phyloP scores from a whole-genome alignment of 2,329 filamentous ascomycete genomes.

The Cladorrhinum sp. region DNA sequence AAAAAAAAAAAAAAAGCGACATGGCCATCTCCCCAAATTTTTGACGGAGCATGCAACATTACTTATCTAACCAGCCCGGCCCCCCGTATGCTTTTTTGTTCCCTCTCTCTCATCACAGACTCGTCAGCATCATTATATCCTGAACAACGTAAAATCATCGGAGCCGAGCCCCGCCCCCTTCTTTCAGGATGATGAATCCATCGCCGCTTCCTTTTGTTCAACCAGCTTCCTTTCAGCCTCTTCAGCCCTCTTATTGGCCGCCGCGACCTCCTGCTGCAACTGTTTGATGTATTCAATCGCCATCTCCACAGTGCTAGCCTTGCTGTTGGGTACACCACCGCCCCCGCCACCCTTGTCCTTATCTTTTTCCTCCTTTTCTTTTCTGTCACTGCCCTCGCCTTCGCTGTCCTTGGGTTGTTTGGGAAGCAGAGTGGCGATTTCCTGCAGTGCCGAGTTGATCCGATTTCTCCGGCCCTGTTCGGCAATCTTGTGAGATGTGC shows the following conservation, averaged over 20 bases:
- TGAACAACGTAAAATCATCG: background rate
- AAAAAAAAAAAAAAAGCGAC: too few species aligned
- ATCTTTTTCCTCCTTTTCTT: constrained; percentile 39
- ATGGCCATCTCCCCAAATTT: too few species aligned
- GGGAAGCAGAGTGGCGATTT: constrained; percentile 86
- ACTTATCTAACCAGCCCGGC: background rate
- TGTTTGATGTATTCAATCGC: constrained; percentile 94
- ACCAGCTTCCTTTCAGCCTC: constrained; percentile 61
- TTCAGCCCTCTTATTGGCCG: constrained; percentile 61
- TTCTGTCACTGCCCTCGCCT: constrained; percentile 37
- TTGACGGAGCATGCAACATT: background rate
- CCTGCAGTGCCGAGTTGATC: constrained; percentile 88
- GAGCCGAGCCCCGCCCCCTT: background rate
- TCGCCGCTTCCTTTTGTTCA: constrained; percentile 11
- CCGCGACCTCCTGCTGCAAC: constrained; percentile 69
- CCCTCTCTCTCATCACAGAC: background rate
- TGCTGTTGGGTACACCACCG: constrained; percentile 68
- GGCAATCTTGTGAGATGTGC: constrained; percentile 95
- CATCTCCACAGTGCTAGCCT: constrained; percentile 95
- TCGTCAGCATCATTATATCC: background rate
- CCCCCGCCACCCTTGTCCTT: constrained; percentile 40
- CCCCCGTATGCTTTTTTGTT: too few species aligned
- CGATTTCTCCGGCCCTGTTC: constrained; percentile 93
- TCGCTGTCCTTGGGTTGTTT: constrained; percentile 38
- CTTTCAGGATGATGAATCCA: background rate